Conservation (phyloP, 2,329 filamentous ascomycete genomes). For the Fonsecaea erecta region DNA sequence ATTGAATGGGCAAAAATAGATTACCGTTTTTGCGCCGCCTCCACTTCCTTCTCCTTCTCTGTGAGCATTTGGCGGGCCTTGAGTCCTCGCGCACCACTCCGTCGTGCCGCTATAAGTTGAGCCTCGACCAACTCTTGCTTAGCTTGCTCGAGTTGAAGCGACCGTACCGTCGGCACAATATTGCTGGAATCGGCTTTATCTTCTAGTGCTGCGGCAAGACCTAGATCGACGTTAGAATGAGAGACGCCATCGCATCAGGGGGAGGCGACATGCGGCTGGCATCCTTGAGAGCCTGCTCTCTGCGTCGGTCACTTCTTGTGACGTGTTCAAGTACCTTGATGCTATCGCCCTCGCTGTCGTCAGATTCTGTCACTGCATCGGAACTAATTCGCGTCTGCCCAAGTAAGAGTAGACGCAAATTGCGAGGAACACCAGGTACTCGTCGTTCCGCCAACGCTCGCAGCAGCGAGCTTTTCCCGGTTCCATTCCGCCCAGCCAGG, state of each 20-base stretch:
- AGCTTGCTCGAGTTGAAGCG: conserved; percentile 65
- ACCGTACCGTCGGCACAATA: conserved; percentile 65
- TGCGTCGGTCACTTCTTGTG: conserved; percentile 56
- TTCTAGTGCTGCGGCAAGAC: conserved; percentile 65
- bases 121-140: conserved; percentile 68
- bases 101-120: conserved; percentile 72
- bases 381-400: conserved; percentile 62
- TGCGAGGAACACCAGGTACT: conserved; percentile 74
- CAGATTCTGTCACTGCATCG: conserved; percentile 40
- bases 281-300: conserved; percentile 63
- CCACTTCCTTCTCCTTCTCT: conserved; percentile 69
- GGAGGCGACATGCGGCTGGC: conserved; percentile 56
- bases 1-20: conserved; percentile 27
- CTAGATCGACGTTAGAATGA: conserved; percentile 42
- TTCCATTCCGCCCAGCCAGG: conserved; percentile 78
- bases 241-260: neutral
- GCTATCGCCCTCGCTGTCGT: conserved; percentile 38
- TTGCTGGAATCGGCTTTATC: conserved; percentile 59
- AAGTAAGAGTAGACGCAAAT: conserved; percentile 68
- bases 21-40: conserved; percentile 61
- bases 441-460: conserved; percentile 77
- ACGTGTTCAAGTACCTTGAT: conserved; percentile 69
- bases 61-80: conserved; percentile 76
- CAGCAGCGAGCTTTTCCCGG: conserved; percentile 78
- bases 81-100: conserved; percentile 76